Base-by-base conservation (phyloP, 441 rosid genomes). In the Metrosideros polymorpha region DNA sequence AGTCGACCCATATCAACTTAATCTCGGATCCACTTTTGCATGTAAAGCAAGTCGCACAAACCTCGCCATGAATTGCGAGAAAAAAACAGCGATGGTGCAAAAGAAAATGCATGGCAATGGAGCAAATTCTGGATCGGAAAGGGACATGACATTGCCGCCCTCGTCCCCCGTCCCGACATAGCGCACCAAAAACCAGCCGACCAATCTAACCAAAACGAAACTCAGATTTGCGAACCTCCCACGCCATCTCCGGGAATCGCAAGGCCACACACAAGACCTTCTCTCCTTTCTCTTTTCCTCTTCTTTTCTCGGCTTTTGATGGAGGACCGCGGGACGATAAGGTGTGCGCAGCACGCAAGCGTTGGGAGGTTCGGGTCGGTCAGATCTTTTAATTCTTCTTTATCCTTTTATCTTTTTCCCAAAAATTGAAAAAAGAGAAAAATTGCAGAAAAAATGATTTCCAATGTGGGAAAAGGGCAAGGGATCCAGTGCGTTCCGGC, bases 251-350 rank as follows among this genome's bases (percentile, higher is more conserved):
- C n/a, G 57, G 27, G 57, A 54, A 54, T 24, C n/a, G 57, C n/a
- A 54, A 6, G 12, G 12, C 1, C 25, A 45, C 14, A 35, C 45
- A 9, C 27, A 35, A 32, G 30, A 7, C 22, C 39, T 4, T 0
- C 35, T 22, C 39, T 12, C 29, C 1, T 5, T 0, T 32, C 6
- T 4, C 0, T 32, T 19, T 9, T 19, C 25, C 9, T 9, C 2
- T 66, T 32, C 24, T 9, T 66, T 35, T 9, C 77, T 19, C 25
- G n/a, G 27, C 27, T 66, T 35, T 35, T 66, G 77, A 35, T 19
- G 77, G 15, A 66, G 45, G 9, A 66, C 47, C 15, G 15, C 0
- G 2, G 47, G 30, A 35, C 47, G 77, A 66, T 15, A 19, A 66
- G 76, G 76, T 32, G 76, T 18, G 12, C 13, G 2, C 75, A 63